Evolutionary conservation across 176 grass and related monocot genomes (phyloP).

Genomic region (Triticum monococcum): DNA sequence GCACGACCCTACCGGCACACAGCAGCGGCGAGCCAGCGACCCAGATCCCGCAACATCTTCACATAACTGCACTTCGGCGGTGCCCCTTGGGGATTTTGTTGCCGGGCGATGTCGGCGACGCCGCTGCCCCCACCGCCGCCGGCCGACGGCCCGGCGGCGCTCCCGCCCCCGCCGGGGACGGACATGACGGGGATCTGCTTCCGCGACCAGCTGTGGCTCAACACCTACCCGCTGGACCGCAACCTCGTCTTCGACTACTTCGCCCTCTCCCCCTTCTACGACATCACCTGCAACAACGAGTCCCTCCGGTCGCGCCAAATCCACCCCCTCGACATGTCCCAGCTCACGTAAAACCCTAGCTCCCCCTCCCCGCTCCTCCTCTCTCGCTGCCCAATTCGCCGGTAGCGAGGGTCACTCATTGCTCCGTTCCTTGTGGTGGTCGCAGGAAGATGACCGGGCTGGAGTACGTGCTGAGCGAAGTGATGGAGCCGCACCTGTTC

Average conservation of each 20-base stretch:
- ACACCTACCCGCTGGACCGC: slow-evolving; percentile 88
- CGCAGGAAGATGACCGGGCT: slow-evolving; percentile 90
- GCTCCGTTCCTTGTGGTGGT: neutral
- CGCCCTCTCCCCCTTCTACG: slow-evolving; percentile 96
- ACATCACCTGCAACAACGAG: slow-evolving; percentile 94
- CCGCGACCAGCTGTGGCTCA: slow-evolving; percentile 98
- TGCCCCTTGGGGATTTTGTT: no score
- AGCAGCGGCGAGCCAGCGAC: no score
- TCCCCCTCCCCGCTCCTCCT: no score
- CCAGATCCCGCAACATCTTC: no score
- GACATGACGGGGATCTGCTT: slow-evolving; percentile 99
- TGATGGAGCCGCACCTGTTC: slow-evolving; percentile 95
- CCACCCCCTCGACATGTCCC: slow-evolving; percentile 91
- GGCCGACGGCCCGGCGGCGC: slow-evolving; percentile 46
- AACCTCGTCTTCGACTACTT: slow-evolving; percentile 99
- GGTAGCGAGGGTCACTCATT: neutral
- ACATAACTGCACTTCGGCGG: no score
- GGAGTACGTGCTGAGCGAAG: slow-evolving; percentile 89
- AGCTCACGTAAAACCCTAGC: slow-evolving; percentile 65
- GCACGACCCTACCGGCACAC: no score
- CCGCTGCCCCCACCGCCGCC: slow-evolving; percentile 47
- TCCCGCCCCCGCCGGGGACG: slow-evolving; percentile 74
- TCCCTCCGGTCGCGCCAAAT: slow-evolving; percentile 86
- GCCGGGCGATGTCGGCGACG: slow-evolving; percentile 53
- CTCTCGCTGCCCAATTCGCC: neutral